These are phyloP conservation scores for Hypoxylon sp. DNA, from an alignment of 2,329 filamentous ascomycete genomes.

Conservation along the genomic window DNA sequence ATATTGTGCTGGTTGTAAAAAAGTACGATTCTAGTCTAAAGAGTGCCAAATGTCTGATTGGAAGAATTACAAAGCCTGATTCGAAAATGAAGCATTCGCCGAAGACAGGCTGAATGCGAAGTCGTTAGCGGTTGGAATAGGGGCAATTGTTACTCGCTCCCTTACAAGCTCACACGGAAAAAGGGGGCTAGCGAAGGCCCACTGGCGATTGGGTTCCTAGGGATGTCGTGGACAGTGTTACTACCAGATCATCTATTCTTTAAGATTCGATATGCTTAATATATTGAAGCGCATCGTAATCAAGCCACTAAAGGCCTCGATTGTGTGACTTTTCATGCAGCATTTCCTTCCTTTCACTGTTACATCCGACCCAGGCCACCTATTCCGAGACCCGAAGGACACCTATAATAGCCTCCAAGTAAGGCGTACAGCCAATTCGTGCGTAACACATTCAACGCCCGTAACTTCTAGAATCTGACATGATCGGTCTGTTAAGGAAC, in stretches of 20 bases:
- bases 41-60: background rate
- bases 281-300: background rate
- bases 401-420: background rate
- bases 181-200: background rate
- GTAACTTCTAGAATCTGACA: background rate
- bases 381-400: slow-evolving; percentile 8
- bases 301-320: background rate
- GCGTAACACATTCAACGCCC: background rate
- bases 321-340: background rate
- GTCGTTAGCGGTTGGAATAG: background rate
- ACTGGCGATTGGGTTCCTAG: background rate
- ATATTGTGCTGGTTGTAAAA: background rate
- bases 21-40: background rate
- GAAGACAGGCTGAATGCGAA: background rate
- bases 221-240: background rate
- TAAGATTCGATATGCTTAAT: background rate
- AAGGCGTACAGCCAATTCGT: background rate
- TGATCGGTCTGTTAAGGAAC: background rate
- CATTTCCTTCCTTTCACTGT: background rate
- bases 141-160: background rate
- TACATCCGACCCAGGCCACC: background rate
- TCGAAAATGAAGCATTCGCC: background rate
- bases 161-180: background rate
- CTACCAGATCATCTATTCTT: background rate
- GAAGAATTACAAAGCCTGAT: background rate